These are phyloP conservation scores for Alternaria sp. DNA, from an alignment of 2,329 filamentous ascomycete species.

Conservation along the genomic window DNA sequence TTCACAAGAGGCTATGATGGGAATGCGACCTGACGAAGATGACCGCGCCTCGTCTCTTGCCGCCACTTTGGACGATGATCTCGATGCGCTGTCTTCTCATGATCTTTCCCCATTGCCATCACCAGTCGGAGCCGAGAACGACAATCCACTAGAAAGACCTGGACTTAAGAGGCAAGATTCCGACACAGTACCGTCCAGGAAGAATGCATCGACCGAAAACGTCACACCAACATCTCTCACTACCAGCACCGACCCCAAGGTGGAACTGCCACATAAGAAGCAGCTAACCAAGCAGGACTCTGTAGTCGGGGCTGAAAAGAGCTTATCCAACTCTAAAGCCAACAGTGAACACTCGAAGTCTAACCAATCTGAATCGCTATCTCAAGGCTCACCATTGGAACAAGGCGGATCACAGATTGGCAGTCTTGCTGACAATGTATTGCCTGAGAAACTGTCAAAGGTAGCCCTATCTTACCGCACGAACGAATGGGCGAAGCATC, in stretches of 20 bases:
- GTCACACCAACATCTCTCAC: slow-evolving; percentile 27
- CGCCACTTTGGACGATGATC: slow-evolving; percentile 68
- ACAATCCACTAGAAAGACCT: background rate
- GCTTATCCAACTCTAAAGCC: slow-evolving; percentile 26
- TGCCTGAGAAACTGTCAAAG: slow-evolving; percentile 77
- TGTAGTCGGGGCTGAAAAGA: slow-evolving; percentile 31
- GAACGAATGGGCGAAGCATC: slow-evolving; percentile 95
- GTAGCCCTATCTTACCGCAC: slow-evolving; percentile 86
- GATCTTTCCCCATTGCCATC: slow-evolving; percentile 41
- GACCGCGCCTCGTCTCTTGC: slow-evolving; percentile 59
- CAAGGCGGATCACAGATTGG: slow-evolving; percentile 53
- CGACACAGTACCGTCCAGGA: background rate
- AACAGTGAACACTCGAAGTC: slow-evolving; percentile 50
- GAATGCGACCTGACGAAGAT: slow-evolving; percentile 46
- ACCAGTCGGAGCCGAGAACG: slow-evolving; percentile 30
- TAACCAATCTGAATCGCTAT: slow-evolving; percentile 45
- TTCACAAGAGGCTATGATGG: slow-evolving; percentile 51
- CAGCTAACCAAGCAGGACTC: slow-evolving; percentile 21
- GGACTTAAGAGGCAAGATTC: background rate
- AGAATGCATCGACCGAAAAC: background rate
- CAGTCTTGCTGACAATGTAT: slow-evolving; percentile 58
- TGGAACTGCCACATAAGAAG: slow-evolving; percentile 15
- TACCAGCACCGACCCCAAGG: slow-evolving; percentile 46
- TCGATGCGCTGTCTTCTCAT: slow-evolving; percentile 51
- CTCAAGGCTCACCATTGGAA: slow-evolving; percentile 38